Conservation (phyloP, 306 rosid species). For the Heteromeles arbutifolia region DNA sequence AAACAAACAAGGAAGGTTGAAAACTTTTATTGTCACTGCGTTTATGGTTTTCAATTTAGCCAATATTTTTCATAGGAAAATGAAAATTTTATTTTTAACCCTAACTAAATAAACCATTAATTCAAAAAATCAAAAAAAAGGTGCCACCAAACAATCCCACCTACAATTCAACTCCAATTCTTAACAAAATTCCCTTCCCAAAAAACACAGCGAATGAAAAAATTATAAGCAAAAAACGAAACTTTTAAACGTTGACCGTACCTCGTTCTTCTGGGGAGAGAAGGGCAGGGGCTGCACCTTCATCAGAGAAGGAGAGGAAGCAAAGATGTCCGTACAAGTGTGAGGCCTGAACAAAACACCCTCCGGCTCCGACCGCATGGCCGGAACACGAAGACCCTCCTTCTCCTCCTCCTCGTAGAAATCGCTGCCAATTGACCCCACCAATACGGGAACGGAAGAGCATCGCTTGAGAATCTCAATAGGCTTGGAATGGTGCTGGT, state of each 20-base stretch:
- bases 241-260: neutral
- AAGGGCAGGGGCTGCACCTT: slow-evolving; percentile 9
- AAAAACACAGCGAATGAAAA: too few species aligned
- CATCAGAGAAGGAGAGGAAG: slow-evolving; percentile 50
- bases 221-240: neutral
- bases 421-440: slow-evolving; percentile 2
- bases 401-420: slow-evolving; percentile 11
- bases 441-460: slow-evolving; percentile 48
- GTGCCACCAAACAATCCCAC: neutral
- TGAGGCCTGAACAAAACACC: slow-evolving; percentile 35
- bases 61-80: too few species aligned
- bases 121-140: neutral
- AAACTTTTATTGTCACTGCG: too few species aligned
- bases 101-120: too few species aligned
- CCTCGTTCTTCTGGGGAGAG: slow-evolving; percentile 33
- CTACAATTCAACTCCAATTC: neutral
- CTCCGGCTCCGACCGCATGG: slow-evolving; percentile 10
- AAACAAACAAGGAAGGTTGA: too few species aligned
- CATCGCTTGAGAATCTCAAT: slow-evolving; percentile 40
- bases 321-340: slow-evolving; percentile 34
- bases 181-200: neutral
- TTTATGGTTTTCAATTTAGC: too few species aligned
- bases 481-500: slow-evolving; percentile 20
- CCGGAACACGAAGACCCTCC: neutral
- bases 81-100: too few species aligned